A percentile compares a stretch with the other conserved stretches of the same genome.
Conservation (phyloP, 1,284 basidiomycete genomes). For the Rhodotorula sp. region DNA sequence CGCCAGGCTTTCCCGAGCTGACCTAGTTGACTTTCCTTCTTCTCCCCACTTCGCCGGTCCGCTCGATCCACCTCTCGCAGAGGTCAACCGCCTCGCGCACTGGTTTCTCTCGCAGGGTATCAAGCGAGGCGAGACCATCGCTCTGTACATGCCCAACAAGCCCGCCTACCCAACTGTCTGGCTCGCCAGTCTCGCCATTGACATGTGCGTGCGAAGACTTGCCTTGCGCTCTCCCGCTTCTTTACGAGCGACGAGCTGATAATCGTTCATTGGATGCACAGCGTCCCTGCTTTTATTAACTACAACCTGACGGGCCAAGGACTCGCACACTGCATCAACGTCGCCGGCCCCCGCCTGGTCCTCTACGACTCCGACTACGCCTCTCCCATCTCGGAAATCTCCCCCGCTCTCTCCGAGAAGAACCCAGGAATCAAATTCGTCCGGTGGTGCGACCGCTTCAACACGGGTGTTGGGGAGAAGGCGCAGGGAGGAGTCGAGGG, state of each 20-base stretch:
- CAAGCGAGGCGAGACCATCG: conserved; percentile 25
- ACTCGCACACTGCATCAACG: conserved; percentile 47
- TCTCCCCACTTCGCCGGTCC: background rate
- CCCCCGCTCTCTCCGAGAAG: conserved; percentile 35
- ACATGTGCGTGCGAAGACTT: conserved; percentile 17
- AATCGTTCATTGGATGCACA: background rate
- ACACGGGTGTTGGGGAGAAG: background rate
- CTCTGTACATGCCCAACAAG: conserved; percentile 38
- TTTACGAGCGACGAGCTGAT: background rate
- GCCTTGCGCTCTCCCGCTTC: background rate
- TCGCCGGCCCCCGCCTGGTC: conserved; percentile 44
- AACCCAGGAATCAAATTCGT: conserved; percentile 39
- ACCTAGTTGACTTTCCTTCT: background rate
- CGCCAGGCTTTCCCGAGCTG: background rate
- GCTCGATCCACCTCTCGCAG: conserved; percentile 1
- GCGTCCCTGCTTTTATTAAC: conserved; percentile 49
- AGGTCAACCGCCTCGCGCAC: conserved; percentile 27
- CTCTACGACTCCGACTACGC: conserved; percentile 48
- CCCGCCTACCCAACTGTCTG: conserved; percentile 34
- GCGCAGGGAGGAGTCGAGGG: conserved; percentile 5
- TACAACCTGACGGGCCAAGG: conserved; percentile 46
- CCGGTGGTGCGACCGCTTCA: conserved; percentile 46
- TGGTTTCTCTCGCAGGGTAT: conserved; percentile 26
- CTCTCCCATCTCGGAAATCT: conserved; percentile 39
- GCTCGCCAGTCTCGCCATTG: conserved; percentile 37